Conservation (phyloP, 139 green algal genomes). For the Gonium pectorale region DNA sequence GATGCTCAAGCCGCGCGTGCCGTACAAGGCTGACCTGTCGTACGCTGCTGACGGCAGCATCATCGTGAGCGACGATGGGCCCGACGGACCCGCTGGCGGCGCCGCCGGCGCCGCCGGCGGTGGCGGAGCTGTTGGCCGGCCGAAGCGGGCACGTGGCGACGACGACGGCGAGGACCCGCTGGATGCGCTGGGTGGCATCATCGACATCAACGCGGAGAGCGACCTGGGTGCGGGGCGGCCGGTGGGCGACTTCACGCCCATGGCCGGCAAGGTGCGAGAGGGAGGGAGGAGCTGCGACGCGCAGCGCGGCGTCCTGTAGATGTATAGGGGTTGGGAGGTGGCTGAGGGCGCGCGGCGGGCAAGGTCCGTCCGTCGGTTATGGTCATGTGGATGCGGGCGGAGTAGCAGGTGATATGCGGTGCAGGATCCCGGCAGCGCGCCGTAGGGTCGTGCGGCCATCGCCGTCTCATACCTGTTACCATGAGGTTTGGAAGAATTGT, state of each 20-base stretch:
- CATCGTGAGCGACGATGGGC: slow-evolving; percentile 27
- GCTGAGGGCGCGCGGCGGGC: too few species aligned
- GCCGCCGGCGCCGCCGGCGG: neutral
- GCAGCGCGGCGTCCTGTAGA: neutral
- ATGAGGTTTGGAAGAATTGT: too few species aligned
- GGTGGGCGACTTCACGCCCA: slow-evolving; percentile 37
- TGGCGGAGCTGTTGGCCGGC: neutral
- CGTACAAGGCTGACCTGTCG: slow-evolving; percentile 17
- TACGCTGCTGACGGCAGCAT: slow-evolving; percentile 25
- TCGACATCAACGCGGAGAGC: slow-evolving; percentile 30
- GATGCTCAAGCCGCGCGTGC: neutral
- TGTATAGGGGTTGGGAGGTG: too few species aligned
- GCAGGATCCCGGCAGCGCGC: too few species aligned
- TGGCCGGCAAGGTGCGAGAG: slow-evolving; percentile 9
- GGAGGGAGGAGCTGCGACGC: neutral
- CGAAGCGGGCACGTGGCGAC: slow-evolving; percentile 23
- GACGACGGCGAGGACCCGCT: slow-evolving; percentile 20
- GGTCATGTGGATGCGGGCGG: too few species aligned
- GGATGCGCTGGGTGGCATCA: slow-evolving; percentile 19
- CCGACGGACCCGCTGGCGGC: neutral
- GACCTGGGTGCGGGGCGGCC: neutral
- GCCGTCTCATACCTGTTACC: too few species aligned
- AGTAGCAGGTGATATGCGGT: too few species aligned
- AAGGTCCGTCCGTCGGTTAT: too few species aligned
- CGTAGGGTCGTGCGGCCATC: too few species aligned